A percentile compares a stretch with the other conserved stretches of the same genome.
Evolutionary conservation across 2,329 filamentous ascomycete species (phyloP).

Genomic region (Pezicula rhizophila): DNA sequence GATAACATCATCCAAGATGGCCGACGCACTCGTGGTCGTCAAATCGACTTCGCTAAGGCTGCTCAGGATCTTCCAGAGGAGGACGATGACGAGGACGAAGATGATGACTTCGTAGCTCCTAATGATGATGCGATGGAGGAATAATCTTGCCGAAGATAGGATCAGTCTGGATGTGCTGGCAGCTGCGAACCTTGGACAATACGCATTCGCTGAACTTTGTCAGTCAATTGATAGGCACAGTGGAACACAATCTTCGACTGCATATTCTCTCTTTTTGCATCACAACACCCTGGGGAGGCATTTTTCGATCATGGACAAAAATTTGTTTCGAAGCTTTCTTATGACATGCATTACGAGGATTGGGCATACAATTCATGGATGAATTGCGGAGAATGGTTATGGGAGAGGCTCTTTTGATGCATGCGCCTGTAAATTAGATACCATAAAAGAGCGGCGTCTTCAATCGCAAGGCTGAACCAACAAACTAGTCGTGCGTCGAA

Average conservation of each 20-base stretch:
- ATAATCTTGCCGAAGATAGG: conserved; percentile 10
- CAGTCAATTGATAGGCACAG: conserved; percentile 4
- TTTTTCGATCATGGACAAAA: conserved; percentile 14
- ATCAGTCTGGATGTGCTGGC: conserved; percentile 7
- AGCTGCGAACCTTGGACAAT: conserved; percentile 8
- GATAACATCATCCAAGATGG: conserved; percentile 78
- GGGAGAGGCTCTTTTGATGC: conserved; percentile 3
- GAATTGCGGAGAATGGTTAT: conserved; percentile 3
- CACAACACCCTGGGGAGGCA: conserved; percentile 1
- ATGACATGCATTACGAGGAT: conserved; percentile 16
- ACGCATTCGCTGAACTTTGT: conserved; percentile 6
- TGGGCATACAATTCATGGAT: conserved; percentile 20
- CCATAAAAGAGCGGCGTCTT: conserved; percentile 2
- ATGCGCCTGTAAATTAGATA: conserved; percentile 16
- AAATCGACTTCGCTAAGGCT: conserved; percentile 90
- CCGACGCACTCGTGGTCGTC: conserved; percentile 82
- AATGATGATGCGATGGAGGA: conserved; percentile 63
- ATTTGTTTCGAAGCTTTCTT: conserved; percentile 5
- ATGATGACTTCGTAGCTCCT: conserved; percentile 57
- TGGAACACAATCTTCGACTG: conserved; percentile 6
- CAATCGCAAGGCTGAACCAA: background rate
- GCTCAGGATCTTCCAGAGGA: conserved; percentile 69
- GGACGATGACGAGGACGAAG: conserved; percentile 77
- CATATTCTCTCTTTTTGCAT: conserved; percentile 9
- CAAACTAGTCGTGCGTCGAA: background rate